phyloP scores from a whole-genome alignment of 2,329 filamentous ascomycete genomes.

The Claviceps sp. region DNA sequence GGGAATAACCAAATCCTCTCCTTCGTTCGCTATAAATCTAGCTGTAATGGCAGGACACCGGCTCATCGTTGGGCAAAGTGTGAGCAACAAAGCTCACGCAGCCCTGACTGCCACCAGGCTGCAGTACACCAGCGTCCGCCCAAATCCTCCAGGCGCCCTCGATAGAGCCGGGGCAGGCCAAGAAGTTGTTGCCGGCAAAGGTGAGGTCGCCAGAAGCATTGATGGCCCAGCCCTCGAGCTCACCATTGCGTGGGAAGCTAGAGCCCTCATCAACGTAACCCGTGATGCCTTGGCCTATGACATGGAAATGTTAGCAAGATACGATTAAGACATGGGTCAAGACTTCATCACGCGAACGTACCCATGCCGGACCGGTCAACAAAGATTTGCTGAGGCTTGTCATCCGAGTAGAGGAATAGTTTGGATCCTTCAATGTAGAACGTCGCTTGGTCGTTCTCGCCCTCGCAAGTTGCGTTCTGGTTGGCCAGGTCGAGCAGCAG shows the following conservation, averaged over 20 bases:
- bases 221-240: constrained; percentile 34
- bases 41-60: constrained; percentile 3
- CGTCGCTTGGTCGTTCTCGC: constrained; percentile 29
- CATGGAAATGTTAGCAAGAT: constrained; percentile 2
- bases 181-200: constrained; percentile 29
- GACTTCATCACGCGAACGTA: constrained; percentile 15
- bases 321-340: too few relatives aligned
- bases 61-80: not conserved
- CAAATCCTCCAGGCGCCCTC: constrained; percentile 30
- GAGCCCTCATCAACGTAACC: constrained; percentile 36
- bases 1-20: not conserved
- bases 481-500: constrained; percentile 29
- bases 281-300: constrained; percentile 35
- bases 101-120: not conserved
- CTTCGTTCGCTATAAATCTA: not conserved
- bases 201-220: constrained; percentile 28
- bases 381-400: constrained; percentile 32
- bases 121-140: constrained; percentile 10
- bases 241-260: constrained; percentile 24
- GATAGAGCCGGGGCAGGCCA: constrained; percentile 38
- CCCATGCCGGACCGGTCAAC: constrained; percentile 47
- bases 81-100: not conserved
- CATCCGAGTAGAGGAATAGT: constrained; percentile 32
- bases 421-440: constrained; percentile 34
- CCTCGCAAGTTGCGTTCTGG: constrained; percentile 37